phyloP scores from a whole-genome alignment of 2,329 filamentous ascomycete genomes.

The Aspergillus niger region DNA sequence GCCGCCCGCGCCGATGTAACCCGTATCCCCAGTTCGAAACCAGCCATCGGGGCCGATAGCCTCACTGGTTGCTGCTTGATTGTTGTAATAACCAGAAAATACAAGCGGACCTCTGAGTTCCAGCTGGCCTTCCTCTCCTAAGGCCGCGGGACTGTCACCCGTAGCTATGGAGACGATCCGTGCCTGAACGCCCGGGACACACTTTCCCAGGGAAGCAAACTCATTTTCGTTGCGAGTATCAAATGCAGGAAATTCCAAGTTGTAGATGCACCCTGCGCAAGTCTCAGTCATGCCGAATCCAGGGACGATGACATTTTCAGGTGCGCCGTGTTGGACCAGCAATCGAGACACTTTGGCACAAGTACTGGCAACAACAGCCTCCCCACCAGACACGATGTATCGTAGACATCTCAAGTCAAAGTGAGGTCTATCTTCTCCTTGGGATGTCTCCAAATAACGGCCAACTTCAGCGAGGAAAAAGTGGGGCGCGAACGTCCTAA shows the following conservation, averaged over 20 bases:
- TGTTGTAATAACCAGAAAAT: slow-evolving; percentile 36
- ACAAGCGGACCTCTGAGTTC: slow-evolving; percentile 28
- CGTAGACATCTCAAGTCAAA: slow-evolving; percentile 6
- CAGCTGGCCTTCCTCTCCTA: slow-evolving; percentile 19
- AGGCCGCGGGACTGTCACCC: not conserved
- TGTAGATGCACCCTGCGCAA: slow-evolving; percentile 53
- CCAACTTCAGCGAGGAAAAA: slow-evolving; percentile 23
- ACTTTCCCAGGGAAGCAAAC: slow-evolving; percentile 24
- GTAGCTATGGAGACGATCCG: slow-evolving; percentile 14
- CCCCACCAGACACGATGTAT: slow-evolving; percentile 45
- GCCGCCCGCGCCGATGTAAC: slow-evolving; percentile 16
- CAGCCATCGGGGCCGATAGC: slow-evolving; percentile 34
- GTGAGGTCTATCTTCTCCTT: not conserved
- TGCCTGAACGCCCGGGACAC: slow-evolving; percentile 26
- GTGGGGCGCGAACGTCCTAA: slow-evolving; percentile 31
- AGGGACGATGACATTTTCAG: slow-evolving; percentile 43
- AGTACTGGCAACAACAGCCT: slow-evolving; percentile 42
- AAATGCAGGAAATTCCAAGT: slow-evolving; percentile 41
- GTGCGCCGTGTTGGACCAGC: slow-evolving; percentile 32
- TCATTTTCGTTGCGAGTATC: slow-evolving; percentile 39
- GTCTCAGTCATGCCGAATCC: slow-evolving; percentile 50
- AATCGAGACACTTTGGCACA: slow-evolving; percentile 40
- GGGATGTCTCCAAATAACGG: not conserved
- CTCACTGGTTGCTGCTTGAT: slow-evolving; percentile 26
- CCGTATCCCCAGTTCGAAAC: slow-evolving; percentile 32